Evolutionary conservation across 1,139 yeast species (phyloP).

Genomic region (Suhomyces yuchorum): DNA sequence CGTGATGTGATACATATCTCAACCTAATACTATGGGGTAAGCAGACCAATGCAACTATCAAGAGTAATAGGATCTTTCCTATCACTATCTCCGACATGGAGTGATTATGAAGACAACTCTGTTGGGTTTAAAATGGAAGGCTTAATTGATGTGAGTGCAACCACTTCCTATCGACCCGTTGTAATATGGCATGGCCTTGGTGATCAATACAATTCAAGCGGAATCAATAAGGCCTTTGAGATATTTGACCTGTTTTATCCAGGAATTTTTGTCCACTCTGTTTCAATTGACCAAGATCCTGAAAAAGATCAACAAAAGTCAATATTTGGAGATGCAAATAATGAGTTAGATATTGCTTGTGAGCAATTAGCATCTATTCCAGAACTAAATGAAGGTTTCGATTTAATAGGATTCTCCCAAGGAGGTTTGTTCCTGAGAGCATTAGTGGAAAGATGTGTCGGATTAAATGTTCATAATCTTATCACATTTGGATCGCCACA

Average conservation of each 20-base stretch:
- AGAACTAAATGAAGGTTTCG: slow-evolving; percentile 57
- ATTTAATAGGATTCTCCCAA: slow-evolving; percentile 80
- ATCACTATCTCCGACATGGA: not conserved
- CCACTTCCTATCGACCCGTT: slow-evolving; percentile 43
- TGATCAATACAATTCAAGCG: slow-evolving; percentile 66
- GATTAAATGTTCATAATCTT: slow-evolving; percentile 52
- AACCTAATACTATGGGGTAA: not conserved
- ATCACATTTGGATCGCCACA: slow-evolving; percentile 85
- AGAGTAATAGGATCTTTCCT: not conserved
- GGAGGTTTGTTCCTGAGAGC: slow-evolving; percentile 78
- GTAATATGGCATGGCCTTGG: slow-evolving; percentile 89
- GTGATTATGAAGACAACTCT: not conserved
- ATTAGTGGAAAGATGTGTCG: slow-evolving; percentile 57
- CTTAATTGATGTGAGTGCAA: not conserved
- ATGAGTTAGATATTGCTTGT: slow-evolving; percentile 40
- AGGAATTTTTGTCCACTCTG: slow-evolving; percentile 53
- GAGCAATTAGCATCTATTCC: slow-evolving; percentile 40
- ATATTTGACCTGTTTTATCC: slow-evolving; percentile 51
- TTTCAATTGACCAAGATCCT: slow-evolving; percentile 52
- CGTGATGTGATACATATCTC: not conserved
- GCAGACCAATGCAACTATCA: not conserved
- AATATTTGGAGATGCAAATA: slow-evolving; percentile 61
- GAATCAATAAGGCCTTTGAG: slow-evolving; percentile 52
- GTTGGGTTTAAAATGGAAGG: not conserved
- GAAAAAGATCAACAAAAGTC: slow-evolving; percentile 56